A percentile compares a stretch with the other conserved stretches of the same genome.
phyloP scores from a whole-genome alignment of 2,329 filamentous ascomycete genomes.

The Arthroderma sp. region DNA sequence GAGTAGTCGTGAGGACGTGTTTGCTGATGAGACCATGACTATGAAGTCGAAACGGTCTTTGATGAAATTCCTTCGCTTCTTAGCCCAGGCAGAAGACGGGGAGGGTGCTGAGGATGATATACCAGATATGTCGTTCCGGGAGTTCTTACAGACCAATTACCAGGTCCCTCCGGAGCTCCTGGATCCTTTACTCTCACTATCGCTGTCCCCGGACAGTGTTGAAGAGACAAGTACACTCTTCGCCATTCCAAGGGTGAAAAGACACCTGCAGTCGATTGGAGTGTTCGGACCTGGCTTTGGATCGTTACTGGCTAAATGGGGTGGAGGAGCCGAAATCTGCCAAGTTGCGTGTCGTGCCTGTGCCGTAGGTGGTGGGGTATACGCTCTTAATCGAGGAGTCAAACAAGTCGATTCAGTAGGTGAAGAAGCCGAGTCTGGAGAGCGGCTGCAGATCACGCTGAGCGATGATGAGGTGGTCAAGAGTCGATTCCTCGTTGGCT shows the following conservation, averaged over 20 bases:
- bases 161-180: conserved; percentile 56
- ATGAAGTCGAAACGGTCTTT: conserved; percentile 69
- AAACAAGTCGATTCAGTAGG: conserved; percentile 15
- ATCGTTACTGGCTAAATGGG: conserved; percentile 85
- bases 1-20: conserved; percentile 82
- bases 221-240: conserved; percentile 48
- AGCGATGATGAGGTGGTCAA: conserved; percentile 25
- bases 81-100: conserved; percentile 44
- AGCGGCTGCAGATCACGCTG: conserved; percentile 20
- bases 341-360: conserved; percentile 84
- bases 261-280: conserved; percentile 76
- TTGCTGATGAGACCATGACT: conserved; percentile 62
- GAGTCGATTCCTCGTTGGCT: conserved; percentile 26
- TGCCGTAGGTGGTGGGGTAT: conserved; percentile 81
- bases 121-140: conserved; percentile 39
- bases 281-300: conserved; percentile 80
- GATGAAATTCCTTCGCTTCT: conserved; percentile 90
- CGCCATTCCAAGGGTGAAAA: conserved; percentile 60
- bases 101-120: conserved; percentile 42
- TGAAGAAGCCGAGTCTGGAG: conserved; percentile 5
- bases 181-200: conserved; percentile 54
- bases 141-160: conserved; percentile 41
- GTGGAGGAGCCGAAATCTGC: conserved; percentile 72
- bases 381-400: conserved; percentile 67
- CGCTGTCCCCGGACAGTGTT: conserved; percentile 51